Evolutionary conservation across 495 filamentous ascomycete species (phyloP), one percentile per base, ranked within the genome.

Genomic region (Xylaria venustula): DNA sequence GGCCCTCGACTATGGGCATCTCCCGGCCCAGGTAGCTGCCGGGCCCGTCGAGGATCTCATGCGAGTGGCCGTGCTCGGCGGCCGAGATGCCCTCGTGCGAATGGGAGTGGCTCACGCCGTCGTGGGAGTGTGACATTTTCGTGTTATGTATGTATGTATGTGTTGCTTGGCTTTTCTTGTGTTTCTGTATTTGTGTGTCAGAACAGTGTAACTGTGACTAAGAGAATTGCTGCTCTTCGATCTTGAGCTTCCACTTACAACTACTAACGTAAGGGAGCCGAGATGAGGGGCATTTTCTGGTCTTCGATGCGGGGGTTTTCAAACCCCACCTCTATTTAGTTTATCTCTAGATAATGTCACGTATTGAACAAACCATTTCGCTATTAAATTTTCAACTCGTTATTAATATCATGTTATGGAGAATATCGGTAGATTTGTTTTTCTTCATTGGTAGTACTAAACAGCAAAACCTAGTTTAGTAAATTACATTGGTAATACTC

Each of bases 21-120:
- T 98, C 94, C n/a, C 93, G 88, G 59, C 87, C 88, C 7, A 92
- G 73, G 75, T 88, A 98, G 57, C 90, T 93, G 42, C 94, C 94
- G 2, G 94, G 94, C 0, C 94, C 93, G 71, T 93, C 90, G 70
- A 97, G 89, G 71, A 97, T 92, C 78, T 97, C 94, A 74, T 98
- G 94, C 2, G 86, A 87, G 81, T 98, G 94, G 66, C 94, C 93
- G 73, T 98, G 94, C 67, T 94, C 91, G 56, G 83, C 85, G 57
- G 85, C 81, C 36, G 80, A 74, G 69, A 82, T 81, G 58, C 83
- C 85, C 51, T 84, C 85, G 71, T 90, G 87, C 42, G 84, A 81
- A 64, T 89, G 87, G 57, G 73, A 68, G 47, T 77, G 61, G 63
- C 75, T 76, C 60, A 81, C 80, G 68, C 88, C 83, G 37, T 83